phyloP scores from a whole-genome alignment of 257 asterid genomes.

The Nicotiana tabacum region DNA sequence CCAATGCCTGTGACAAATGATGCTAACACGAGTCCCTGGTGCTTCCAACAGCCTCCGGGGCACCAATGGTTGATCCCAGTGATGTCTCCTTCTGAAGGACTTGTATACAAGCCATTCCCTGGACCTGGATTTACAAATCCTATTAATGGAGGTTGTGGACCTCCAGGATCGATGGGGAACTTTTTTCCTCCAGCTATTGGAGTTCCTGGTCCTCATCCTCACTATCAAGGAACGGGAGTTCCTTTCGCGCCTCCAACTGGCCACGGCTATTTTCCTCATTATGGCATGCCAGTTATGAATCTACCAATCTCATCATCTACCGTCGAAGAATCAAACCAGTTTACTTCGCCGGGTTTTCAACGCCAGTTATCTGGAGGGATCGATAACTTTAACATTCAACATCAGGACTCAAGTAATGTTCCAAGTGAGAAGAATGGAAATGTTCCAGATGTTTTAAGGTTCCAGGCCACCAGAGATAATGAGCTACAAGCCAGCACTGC shows the following conservation, averaged over 20 bases:
- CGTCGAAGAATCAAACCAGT: constrained; percentile 32
- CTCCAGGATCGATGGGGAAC: constrained; percentile 36
- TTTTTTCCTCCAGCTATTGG: constrained; percentile 44
- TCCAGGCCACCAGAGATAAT: constrained; percentile 24
- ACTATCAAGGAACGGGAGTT: constrained; percentile 34
- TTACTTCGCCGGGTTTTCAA: constrained; percentile 17
- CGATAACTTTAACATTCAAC: constrained; percentile 17
- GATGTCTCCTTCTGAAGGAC: constrained; percentile 90
- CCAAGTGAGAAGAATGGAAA: constrained; percentile 26
- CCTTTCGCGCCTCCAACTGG: constrained; percentile 32
- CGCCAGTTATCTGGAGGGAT: constrained; percentile 23
- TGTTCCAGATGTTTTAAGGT: constrained; percentile 6
- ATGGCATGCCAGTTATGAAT: constrained; percentile 46
- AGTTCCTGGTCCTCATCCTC: constrained; percentile 30
- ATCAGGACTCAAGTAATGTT: constrained; percentile 11
- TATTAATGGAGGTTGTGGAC: constrained; percentile 31
- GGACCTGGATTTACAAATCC: constrained; percentile 44
- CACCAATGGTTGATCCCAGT: constrained; percentile 87
- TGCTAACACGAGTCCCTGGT: constrained; percentile 28
- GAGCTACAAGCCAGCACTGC: constrained; percentile 62
- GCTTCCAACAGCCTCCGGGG: constrained; percentile 49
- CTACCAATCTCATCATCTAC: constrained; percentile 31
- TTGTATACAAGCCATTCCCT: constrained; percentile 78
- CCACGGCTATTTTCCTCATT: constrained; percentile 49
- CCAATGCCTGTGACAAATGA: constrained; percentile 27